Conservation (phyloP, 202 grass and related monocot species). For the Setaria viridis region DNA sequence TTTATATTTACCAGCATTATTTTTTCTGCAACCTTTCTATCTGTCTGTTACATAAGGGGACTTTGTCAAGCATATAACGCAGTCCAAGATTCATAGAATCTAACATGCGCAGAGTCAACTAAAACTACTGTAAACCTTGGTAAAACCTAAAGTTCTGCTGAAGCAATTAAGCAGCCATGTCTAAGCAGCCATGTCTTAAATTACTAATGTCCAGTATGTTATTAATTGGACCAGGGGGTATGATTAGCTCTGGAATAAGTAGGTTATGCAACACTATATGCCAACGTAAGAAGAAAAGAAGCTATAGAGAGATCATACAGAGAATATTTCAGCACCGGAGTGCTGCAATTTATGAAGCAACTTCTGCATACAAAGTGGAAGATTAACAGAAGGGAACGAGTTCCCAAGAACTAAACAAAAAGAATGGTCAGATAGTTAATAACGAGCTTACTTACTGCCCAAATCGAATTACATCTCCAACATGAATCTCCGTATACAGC, state of each 20-base stretch:
- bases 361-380: not conserved
- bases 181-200: not conserved
- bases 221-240: not conserved
- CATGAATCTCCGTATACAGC: slow-evolving; percentile 77
- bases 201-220: not conserved
- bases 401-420: slow-evolving; percentile 9
- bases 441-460: slow-evolving; percentile 81
- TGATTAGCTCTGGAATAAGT: slow-evolving; percentile 20
- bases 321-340: slow-evolving; percentile 22
- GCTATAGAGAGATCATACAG: not conserved
- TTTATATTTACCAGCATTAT: no score
- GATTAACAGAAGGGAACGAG: not conserved
- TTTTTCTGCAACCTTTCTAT: no score
- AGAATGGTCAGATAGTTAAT: not conserved
- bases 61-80: no score
- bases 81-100: no score
- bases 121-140: no score
- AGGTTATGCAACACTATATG: not conserved
- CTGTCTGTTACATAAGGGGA: no score
- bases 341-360: slow-evolving; percentile 27
- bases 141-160: no score
- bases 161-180: no score
- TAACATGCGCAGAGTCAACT: no score
- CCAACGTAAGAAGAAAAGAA: slow-evolving; percentile 1
- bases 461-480: slow-evolving; percentile 95